A percentile compares a stretch with the other conserved stretches of the same genome.
Evolutionary conservation across 1,139 yeast species (phyloP).

Genomic region (Saccharomycopsis phalli): DNA sequence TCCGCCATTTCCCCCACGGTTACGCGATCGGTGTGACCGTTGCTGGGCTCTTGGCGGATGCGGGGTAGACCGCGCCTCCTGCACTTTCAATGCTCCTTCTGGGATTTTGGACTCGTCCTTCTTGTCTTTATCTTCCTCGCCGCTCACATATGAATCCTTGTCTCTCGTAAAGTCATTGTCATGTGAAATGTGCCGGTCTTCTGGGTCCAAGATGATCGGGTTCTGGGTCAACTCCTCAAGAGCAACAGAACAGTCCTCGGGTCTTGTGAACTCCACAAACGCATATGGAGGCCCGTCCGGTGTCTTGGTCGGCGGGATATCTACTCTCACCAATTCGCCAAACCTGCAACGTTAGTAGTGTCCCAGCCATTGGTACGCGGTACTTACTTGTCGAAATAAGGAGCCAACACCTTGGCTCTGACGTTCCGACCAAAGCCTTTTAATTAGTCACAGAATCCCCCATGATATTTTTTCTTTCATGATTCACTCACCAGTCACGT

Average conservation of each 20-base stretch:
- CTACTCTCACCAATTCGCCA: slow-evolving; percentile 59
- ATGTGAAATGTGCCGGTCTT: slow-evolving; percentile 22
- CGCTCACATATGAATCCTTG: slow-evolving; percentile 2
- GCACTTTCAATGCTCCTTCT: slow-evolving; percentile 37
- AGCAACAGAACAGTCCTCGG: slow-evolving; percentile 56
- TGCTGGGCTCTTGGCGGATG: slow-evolving; percentile 27
- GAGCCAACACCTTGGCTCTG: slow-evolving; percentile 59
- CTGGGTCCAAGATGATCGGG: slow-evolving; percentile 33
- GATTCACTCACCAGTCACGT: slow-evolving; percentile 42
- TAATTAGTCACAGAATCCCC: too few species aligned
- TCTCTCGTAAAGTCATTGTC: slow-evolving; percentile 4
- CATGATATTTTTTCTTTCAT: too few species aligned
- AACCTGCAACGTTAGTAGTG: slow-evolving; percentile 31
- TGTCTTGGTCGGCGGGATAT: slow-evolving; percentile 61
- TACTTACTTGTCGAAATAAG: slow-evolving; percentile 61
- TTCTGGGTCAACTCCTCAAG: slow-evolving; percentile 42
- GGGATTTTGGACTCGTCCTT: slow-evolving; percentile 21
- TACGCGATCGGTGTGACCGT: slow-evolving; percentile 20
- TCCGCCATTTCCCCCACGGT: slow-evolving; percentile 20
- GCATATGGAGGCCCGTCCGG: slow-evolving; percentile 60
- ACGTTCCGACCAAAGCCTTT: slow-evolving; percentile 49
- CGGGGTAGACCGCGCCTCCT: slow-evolving; percentile 51
- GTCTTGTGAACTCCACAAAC: slow-evolving; percentile 58
- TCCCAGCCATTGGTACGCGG: slow-evolving; percentile 21
- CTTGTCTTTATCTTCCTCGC: background rate